These are phyloP conservation scores for Leptographium flavum DNA, from an alignment of 2,329 filamentous ascomycete genomes.

Conservation along the genomic window DNA sequence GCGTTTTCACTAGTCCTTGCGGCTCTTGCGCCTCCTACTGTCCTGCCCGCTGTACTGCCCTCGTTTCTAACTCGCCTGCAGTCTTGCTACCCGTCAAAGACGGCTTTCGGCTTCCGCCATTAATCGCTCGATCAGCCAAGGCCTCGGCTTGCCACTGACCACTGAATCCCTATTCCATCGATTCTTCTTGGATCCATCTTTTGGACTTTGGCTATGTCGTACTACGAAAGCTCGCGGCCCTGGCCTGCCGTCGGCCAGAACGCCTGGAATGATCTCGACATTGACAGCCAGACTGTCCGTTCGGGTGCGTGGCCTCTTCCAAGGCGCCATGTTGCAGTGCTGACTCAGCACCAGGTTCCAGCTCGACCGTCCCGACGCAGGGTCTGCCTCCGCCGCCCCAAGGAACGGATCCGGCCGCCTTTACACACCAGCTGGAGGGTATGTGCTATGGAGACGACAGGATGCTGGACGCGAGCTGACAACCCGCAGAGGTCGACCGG, in stretches of 20 bases:
- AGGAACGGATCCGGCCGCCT: slow-evolving; percentile 14
- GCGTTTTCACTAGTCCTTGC: not conserved
- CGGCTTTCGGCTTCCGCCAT: not conserved
- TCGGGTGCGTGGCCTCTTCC: slow-evolving; percentile 12
- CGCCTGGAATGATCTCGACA: slow-evolving; percentile 15
- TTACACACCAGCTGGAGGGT: slow-evolving; percentile 23
- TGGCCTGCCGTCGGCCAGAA: slow-evolving; percentile 15
- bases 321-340: not conserved
- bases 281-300: slow-evolving; percentile 15
- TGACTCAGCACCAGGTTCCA: slow-evolving; percentile 16
- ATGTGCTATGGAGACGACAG: slow-evolving; percentile 13
- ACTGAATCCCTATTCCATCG: not conserved
- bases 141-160: not conserved
- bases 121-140: not conserved
- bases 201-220: slow-evolving; percentile 11
- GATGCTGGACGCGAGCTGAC: not conserved
- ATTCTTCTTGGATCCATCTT: not conserved
- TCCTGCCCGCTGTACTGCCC: too few relatives aligned
- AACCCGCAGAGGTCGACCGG: slow-evolving; percentile 73
- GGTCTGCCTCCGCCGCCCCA: slow-evolving; percentile 13
- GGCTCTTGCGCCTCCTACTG: not conserved
- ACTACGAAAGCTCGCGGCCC: slow-evolving; percentile 16
- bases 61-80: not conserved
- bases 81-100: not conserved
- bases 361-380: slow-evolving; percentile 20